Evolutionary conservation across 2,329 filamentous ascomycete species (phyloP).

Genomic region (Tolypocladium ophioglossoides): DNA sequence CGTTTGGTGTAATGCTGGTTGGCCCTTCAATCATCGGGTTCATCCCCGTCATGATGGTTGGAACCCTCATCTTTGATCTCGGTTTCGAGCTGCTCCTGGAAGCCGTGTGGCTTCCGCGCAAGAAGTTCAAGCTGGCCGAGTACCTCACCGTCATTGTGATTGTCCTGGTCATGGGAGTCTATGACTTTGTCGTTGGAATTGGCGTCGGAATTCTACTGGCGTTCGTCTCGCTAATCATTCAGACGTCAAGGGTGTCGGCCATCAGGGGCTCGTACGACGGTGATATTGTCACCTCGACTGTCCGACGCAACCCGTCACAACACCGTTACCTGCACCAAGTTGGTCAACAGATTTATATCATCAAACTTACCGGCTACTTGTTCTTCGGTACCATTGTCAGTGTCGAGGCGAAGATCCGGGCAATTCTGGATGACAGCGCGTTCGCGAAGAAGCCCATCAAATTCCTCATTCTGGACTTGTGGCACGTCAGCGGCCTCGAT

Average conservation of each 20-base stretch:
- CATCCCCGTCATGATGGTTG: conserved; percentile 95
- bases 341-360: conserved; percentile 77
- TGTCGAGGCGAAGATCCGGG: conserved; percentile 80
- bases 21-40: conserved; percentile 85
- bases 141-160: conserved; percentile 86
- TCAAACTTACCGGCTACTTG: conserved; percentile 89
- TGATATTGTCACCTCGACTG: conserved; percentile 81
- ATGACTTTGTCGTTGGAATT: conserved; percentile 94
- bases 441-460: conserved; percentile 73
- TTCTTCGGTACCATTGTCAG: conserved; percentile 98
- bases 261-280: conserved; percentile 87
- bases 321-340: conserved; percentile 78
- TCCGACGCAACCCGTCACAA: conserved; percentile 82
- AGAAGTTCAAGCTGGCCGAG: conserved; percentile 76
- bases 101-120: conserved; percentile 78
- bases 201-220: conserved; percentile 84
- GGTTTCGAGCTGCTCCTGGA: conserved; percentile 88
- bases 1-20: conserved; percentile 70
- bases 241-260: conserved; percentile 81
- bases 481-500: conserved; percentile 83
- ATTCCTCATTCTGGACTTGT: conserved; percentile 81
- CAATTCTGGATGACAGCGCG: conserved; percentile 69
- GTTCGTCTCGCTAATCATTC: conserved; percentile 82
- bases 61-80: conserved; percentile 86
- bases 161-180: conserved; percentile 89